phyloP scores from a whole-genome alignment of 331 rosid species.

The Cydonia oblonga region DNA sequence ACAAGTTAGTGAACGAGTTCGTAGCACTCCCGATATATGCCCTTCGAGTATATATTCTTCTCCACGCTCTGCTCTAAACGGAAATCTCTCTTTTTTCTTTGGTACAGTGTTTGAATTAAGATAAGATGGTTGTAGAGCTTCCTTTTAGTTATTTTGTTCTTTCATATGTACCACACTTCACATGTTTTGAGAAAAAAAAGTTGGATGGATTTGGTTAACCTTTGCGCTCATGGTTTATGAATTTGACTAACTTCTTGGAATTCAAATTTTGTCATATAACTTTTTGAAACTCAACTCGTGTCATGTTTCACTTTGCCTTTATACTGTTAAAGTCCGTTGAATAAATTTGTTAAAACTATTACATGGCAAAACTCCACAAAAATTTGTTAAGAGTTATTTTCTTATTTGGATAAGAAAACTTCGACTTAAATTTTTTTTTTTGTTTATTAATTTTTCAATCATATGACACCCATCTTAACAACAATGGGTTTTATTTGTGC shows the following conservation, averaged over 20 bases:
- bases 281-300: background rate
- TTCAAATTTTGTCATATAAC: background rate
- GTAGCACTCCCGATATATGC: background rate
- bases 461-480: background rate
- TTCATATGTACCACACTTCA: background rate
- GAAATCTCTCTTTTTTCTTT: background rate
- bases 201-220: background rate
- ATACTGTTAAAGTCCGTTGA: background rate
- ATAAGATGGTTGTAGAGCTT: background rate
- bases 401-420: background rate
- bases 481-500: background rate
- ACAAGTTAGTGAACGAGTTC: conserved; percentile 23
- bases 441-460: too few relatives aligned
- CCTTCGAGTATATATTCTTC: background rate
- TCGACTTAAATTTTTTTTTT: too few relatives aligned
- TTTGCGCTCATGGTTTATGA: background rate
- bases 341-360: background rate
- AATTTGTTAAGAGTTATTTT: background rate
- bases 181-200: background rate
- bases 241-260: background rate
- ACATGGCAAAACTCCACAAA: background rate
- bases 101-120: background rate
- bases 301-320: too few relatives aligned
- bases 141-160: background rate
- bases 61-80: background rate